Percentiles rank a stretch among this genome's conserved stretches.
These are phyloP conservation scores for Fagopyrum homotropicum DNA, from an alignment of 148 eudicot species.

Conservation along the genomic window DNA sequence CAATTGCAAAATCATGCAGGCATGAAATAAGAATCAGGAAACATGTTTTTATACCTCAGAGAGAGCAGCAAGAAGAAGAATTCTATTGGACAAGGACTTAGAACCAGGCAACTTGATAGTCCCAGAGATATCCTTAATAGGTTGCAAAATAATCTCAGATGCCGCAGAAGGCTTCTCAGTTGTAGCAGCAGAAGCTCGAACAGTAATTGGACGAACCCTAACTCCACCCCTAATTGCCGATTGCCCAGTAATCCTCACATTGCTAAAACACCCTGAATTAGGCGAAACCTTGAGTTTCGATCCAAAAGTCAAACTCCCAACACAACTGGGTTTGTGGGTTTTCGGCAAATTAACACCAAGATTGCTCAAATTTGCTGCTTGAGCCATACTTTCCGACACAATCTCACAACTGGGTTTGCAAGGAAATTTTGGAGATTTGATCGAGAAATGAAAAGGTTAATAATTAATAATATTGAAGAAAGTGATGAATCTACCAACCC, in stretches of 20 bases:
- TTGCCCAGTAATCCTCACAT: constrained; percentile 20
- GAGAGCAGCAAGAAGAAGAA: constrained; percentile 93
- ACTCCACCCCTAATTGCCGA: constrained; percentile 12
- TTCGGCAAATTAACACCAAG: constrained; percentile 23
- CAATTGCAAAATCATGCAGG: no score
- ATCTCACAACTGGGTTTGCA: constrained; percentile 1
- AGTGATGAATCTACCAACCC: constrained; percentile 6
- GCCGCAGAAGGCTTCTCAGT: constrained; percentile 58
- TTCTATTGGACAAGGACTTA: constrained; percentile 82
- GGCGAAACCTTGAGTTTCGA: constrained; percentile 30
- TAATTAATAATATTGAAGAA: not conserved
- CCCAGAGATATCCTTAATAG: constrained; percentile 91
- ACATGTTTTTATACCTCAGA: constrained; percentile 45
- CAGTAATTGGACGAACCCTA: constrained; percentile 25
- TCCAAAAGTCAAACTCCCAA: constrained; percentile 24
- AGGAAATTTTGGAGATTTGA: not conserved
- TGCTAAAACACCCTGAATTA: constrained; percentile 33
- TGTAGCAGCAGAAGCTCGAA: constrained; percentile 58
- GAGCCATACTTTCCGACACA: constrained; percentile 37
- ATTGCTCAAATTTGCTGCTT: constrained; percentile 40
- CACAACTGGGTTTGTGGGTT: constrained; percentile 27
- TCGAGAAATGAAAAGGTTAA: not conserved
- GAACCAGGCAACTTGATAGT: constrained; percentile 86
- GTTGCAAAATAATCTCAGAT: constrained; percentile 84
- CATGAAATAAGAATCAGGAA: not conserved